A percentile compares a stretch with the other conserved stretches of the same genome.
Evolutionary conservation across 2,329 filamentous ascomycete genomes (phyloP).

Genomic region (Botrytis porri): DNA sequence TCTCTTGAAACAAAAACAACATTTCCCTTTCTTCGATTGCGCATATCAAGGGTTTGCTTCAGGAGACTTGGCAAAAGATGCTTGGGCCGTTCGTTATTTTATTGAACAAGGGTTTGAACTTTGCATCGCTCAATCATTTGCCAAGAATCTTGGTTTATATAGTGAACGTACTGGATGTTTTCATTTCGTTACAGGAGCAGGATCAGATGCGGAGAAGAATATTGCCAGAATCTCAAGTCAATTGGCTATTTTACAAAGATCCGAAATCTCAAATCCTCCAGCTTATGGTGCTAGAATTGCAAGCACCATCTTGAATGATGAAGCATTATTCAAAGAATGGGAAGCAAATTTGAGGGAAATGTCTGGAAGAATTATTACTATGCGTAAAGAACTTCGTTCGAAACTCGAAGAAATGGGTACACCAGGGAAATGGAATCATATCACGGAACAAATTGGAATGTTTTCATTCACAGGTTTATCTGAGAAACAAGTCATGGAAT

Average conservation of each 20-base stretch:
- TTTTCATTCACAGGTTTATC: slow-evolving; percentile 87
- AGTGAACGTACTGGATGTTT: slow-evolving; percentile 95
- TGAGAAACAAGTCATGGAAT: slow-evolving; percentile 68
- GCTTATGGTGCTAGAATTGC: slow-evolving; percentile 92
- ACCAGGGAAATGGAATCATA: slow-evolving; percentile 92
- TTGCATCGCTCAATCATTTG: slow-evolving; percentile 87
- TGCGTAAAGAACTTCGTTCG: slow-evolving; percentile 74
- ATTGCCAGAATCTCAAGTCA: slow-evolving; percentile 74
- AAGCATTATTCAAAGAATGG: slow-evolving; percentile 78
- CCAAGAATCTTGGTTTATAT: slow-evolving; percentile 97
- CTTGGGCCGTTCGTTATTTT: slow-evolving; percentile 92
- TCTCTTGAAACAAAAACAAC: slow-evolving; percentile 71
- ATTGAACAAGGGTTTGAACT: slow-evolving; percentile 88
- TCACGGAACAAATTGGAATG: slow-evolving; percentile 99
- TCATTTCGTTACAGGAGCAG: slow-evolving; percentile 81
- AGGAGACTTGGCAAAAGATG: slow-evolving; percentile 79
- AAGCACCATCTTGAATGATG: slow-evolving; percentile 78
- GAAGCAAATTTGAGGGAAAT: slow-evolving; percentile 88
- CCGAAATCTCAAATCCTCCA: slow-evolving; percentile 95
- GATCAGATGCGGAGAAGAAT: slow-evolving; percentile 59
- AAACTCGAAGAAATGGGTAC: slow-evolving; percentile 84
- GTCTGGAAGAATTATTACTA: slow-evolving; percentile 90
- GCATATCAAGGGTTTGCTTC: slow-evolving; percentile 98
- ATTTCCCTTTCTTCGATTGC: slow-evolving; percentile 98
- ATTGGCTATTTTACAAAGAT: slow-evolving; percentile 89